Evolutionary conservation across 176 grass and related monocot genomes (phyloP).

Genomic region (Aegilops bicornis): DNA sequence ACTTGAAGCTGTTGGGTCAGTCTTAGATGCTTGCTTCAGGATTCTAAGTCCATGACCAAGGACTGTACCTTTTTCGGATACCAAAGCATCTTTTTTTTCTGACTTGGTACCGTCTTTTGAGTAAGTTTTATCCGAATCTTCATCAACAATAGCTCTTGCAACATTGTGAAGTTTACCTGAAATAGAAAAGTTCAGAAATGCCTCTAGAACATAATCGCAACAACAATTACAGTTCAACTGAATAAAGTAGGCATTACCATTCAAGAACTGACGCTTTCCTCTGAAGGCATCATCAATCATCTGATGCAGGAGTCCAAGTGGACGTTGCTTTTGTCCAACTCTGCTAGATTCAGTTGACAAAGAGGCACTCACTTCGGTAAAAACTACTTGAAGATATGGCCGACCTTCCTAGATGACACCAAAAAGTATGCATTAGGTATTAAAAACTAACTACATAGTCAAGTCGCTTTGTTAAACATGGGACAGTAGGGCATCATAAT

Average conservation of each 20-base stretch:
- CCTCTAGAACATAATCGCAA: constrained; percentile 24
- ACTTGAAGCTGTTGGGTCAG: constrained; percentile 40
- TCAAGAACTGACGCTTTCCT: constrained; percentile 92
- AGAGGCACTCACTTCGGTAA: constrained; percentile 54
- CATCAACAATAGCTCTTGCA: constrained; percentile 87
- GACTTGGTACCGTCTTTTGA: constrained; percentile 47
- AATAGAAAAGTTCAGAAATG: constrained; percentile 28
- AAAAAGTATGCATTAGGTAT: constrained; percentile 25
- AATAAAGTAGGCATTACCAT: constrained; percentile 61
- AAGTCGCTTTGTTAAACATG: constrained; percentile 16
- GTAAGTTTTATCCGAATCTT: constrained; percentile 68
- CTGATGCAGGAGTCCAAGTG: constrained; percentile 90
- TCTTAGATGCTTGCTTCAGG: constrained; percentile 57
- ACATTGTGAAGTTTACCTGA: constrained; percentile 98
- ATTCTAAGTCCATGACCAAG: constrained; percentile 80
- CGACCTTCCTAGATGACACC: constrained; percentile 59
- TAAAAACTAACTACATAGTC: constrained; percentile 2
- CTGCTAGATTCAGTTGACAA: constrained; percentile 67
- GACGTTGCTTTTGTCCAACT: constrained; percentile 91
- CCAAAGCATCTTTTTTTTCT: constrained; percentile 60
- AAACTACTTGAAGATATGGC: constrained; percentile 68
- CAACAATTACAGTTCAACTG: constrained; percentile 29
- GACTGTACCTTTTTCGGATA: constrained; percentile 65
- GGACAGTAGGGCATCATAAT: constrained; percentile 4
- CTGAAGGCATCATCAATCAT: constrained; percentile 97